Percentiles rank a stretch among this genome's conserved stretches.
These are phyloP conservation scores for Cystobasidium sp. DNA, from an alignment of 1,284 basidiomycete genomes.

Conservation along the genomic window DNA sequence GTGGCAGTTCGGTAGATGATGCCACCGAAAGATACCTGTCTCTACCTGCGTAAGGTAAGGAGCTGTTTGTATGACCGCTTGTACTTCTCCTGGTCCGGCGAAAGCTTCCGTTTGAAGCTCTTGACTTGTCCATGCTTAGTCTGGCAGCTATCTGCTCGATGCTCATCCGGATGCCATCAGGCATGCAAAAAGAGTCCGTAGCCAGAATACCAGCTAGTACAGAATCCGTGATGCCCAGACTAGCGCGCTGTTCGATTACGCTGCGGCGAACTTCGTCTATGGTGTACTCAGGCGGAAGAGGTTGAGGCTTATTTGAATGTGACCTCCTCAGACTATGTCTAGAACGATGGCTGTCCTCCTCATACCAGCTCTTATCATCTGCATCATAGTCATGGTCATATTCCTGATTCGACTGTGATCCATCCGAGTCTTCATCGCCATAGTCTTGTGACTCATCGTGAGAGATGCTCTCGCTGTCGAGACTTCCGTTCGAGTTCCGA, in stretches of 20 bases:
- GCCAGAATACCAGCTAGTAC: constrained; percentile 39
- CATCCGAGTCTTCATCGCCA: not conserved
- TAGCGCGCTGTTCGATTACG: constrained; percentile 23
- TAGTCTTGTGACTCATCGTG: not conserved
- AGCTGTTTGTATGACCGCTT: not conserved
- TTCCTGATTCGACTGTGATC: not conserved
- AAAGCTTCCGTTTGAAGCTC: not conserved
- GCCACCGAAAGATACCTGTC: not conserved
- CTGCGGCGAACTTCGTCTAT: constrained; percentile 6
- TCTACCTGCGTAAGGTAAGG: not conserved
- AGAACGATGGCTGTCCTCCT: not conserved
- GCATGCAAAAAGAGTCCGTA: constrained; percentile 35
- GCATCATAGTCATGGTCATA: not conserved
- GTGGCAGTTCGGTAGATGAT: not conserved
- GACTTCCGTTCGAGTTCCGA: not conserved
- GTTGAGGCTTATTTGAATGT: not conserved
- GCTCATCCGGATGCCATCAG: constrained; percentile 14
- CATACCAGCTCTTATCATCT: not conserved
- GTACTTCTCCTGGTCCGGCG: not conserved
- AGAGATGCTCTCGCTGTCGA: not conserved
- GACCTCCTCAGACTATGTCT: not conserved
- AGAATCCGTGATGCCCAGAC: constrained; percentile 32
- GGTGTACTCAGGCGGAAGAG: not conserved
- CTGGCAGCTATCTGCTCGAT: constrained; percentile 33
- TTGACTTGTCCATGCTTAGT: constrained; percentile 8